Evolutionary conservation across 1,139 yeast genomes (phyloP).

Genomic region (Schizosaccharomyces versatilis): DNA sequence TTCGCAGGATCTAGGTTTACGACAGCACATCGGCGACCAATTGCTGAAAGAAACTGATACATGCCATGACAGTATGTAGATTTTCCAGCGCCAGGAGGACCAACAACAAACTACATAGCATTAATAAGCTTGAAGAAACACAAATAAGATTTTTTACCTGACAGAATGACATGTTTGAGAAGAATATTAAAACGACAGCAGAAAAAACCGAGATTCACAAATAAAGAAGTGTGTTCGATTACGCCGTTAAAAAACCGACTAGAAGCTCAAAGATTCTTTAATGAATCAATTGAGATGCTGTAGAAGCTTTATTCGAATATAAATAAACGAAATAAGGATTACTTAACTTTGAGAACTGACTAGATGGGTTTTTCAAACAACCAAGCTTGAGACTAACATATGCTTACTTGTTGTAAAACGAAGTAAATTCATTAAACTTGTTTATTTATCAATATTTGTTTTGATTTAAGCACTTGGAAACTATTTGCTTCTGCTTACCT

Average conservation of each 20-base stretch:
- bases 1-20: slow-evolving; percentile 91
- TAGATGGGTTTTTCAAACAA: too few relatives aligned
- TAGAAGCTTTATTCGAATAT: not conserved
- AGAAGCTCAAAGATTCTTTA: not conserved
- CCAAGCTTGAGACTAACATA: too few relatives aligned
- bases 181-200: not conserved
- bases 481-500: too few relatives aligned
- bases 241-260: not conserved
- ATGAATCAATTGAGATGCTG: not conserved
- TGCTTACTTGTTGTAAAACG: too few relatives aligned
- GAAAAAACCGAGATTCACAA: not conserved
- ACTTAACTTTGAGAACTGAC: too few relatives aligned
- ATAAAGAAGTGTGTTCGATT: not conserved
- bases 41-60: slow-evolving; percentile 75
- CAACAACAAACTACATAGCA: slow-evolving; percentile 42
- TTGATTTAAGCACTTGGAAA: too few relatives aligned
- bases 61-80: slow-evolving; percentile 85
- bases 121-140: not conserved
- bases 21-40: slow-evolving; percentile 68
- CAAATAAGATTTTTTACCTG: not conserved
- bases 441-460: too few relatives aligned
- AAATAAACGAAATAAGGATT: too few relatives aligned
- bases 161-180: not conserved
- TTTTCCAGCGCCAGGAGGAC: slow-evolving; percentile 96
- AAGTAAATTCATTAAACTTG: too few relatives aligned